phyloP scores from a whole-genome alignment of 2,329 filamentous ascomycete genomes.

The Penicillium rolfsii region DNA sequence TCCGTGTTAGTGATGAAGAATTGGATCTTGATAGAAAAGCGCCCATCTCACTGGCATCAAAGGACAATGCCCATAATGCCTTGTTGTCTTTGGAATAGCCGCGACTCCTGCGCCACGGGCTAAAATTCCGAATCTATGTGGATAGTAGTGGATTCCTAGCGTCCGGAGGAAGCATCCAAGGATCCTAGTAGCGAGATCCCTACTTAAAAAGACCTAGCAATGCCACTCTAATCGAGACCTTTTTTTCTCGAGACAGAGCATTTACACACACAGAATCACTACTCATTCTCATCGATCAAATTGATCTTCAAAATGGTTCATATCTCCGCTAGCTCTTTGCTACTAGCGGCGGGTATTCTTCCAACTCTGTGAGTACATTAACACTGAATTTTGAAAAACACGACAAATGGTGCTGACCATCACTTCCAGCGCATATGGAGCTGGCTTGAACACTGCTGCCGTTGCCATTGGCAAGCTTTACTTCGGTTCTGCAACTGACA shows the following conservation, averaged over 20 bases:
- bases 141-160: background rate
- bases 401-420: background rate
- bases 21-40: background rate
- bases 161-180: slow-evolving; percentile 1
- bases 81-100: slow-evolving; percentile 18
- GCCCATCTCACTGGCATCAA: background rate
- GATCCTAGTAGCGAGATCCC: background rate
- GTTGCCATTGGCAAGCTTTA: slow-evolving; percentile 59
- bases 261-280: background rate
- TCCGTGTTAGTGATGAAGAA: too few species aligned
- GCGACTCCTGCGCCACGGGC: slow-evolving; percentile 27
- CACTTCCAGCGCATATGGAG: slow-evolving; percentile 22
- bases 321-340: slow-evolving; percentile 22
- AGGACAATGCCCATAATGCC: background rate
- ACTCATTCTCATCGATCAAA: background rate
- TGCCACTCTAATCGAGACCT: background rate
- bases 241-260: background rate
- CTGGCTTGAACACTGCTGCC: slow-evolving; percentile 45
- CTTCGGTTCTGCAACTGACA: slow-evolving; percentile 64
- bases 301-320: slow-evolving; percentile 25
- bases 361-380: slow-evolving; percentile 25
- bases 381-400: background rate
- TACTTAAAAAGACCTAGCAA: slow-evolving; percentile 12
- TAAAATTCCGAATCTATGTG: slow-evolving; percentile 15
- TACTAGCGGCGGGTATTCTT: slow-evolving; percentile 28